Conservation (phyloP, 208 protist species). For the Trypanosoma avium region DNA sequence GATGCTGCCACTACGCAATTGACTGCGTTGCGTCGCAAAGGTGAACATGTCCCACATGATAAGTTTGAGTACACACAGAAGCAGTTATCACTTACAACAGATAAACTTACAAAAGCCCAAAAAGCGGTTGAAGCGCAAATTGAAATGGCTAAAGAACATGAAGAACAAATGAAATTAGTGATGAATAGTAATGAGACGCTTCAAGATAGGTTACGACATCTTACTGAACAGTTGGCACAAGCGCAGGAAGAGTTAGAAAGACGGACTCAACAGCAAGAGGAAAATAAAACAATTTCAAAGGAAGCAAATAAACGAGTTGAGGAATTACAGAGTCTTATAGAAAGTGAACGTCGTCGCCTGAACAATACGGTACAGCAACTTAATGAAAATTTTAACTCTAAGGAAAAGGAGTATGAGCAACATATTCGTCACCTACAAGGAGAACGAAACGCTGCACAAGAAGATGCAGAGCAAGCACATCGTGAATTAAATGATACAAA, state of each 20-base stretch:
- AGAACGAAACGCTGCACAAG: slow-evolving; percentile 29
- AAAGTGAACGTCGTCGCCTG: slow-evolving; percentile 6
- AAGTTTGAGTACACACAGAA: slow-evolving; percentile 60
- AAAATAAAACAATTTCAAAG: background rate
- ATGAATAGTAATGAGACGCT: slow-evolving; percentile 44
- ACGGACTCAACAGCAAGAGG: background rate
- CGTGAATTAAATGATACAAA: slow-evolving; percentile 14
- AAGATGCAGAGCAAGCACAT: slow-evolving; percentile 1
- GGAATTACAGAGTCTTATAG: slow-evolving; percentile 8
- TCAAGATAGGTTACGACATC: slow-evolving; percentile 36
- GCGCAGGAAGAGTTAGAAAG: slow-evolving; percentile 8
- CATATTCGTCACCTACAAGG: slow-evolving; percentile 39
- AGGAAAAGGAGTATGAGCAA: slow-evolving; percentile 45
- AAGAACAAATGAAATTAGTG: slow-evolving; percentile 53
- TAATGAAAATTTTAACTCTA: slow-evolving; percentile 6
- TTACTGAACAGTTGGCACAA: slow-evolving; percentile 15
- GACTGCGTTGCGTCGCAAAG: slow-evolving; percentile 28
- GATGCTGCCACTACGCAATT: slow-evolving; percentile 47
- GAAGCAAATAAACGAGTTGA: slow-evolving; percentile 7
- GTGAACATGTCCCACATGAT: slow-evolving; percentile 42
- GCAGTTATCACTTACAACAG: slow-evolving; percentile 54
- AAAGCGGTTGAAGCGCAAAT: slow-evolving; percentile 59
- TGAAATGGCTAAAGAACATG: slow-evolving; percentile 44
- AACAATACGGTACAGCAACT: slow-evolving; percentile 9
- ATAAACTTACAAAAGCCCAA: slow-evolving; percentile 58